Conservation (phyloP, 1,139 yeast genomes). For the Arxiozyma heterogenica region DNA sequence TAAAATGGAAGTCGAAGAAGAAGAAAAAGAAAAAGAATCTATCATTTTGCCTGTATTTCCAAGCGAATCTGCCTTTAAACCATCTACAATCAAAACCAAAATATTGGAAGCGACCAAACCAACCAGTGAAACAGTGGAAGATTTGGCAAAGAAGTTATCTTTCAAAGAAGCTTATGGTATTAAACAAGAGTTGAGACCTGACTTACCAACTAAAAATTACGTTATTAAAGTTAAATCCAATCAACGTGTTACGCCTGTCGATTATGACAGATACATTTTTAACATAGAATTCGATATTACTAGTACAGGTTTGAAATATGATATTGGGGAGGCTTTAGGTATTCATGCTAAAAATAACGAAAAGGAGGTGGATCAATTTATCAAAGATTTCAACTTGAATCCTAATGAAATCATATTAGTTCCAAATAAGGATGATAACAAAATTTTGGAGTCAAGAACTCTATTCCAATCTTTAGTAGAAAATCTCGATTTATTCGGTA, state of each 20-base stretch:
- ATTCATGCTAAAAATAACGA: conserved; percentile 81
- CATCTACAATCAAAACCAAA: conserved; percentile 42
- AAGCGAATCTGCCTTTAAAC: conserved; percentile 49
- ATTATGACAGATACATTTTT: conserved; percentile 91
- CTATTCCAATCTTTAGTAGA: conserved; percentile 73
- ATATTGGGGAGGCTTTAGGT: conserved; percentile 95
- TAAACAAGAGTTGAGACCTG: conserved; percentile 65
- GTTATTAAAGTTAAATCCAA: conserved; percentile 87
- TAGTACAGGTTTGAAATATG: conserved; percentile 86
- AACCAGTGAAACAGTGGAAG: conserved; percentile 37
- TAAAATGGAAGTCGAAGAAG: conserved; percentile 8
- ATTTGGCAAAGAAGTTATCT: conserved; percentile 60
- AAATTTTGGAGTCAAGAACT: conserved; percentile 60
- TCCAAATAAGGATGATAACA: conserved; percentile 58
- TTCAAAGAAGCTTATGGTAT: conserved; percentile 74
- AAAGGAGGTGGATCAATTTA: conserved; percentile 57
- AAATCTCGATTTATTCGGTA: conserved; percentile 81
- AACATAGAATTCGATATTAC: conserved; percentile 88
- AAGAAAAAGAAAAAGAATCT: conserved; percentile 12
- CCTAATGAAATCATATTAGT: conserved; percentile 62
- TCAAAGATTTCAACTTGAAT: conserved; percentile 55
- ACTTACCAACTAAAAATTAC: conserved; percentile 75
- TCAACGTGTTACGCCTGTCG: conserved; percentile 83
- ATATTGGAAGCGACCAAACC: conserved; percentile 32
- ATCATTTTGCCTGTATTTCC: conserved; percentile 42